These are phyloP conservation scores for Ophiostoma ulmi DNA, from an alignment of 2,329 filamentous ascomycete genomes.

Conservation along the genomic window DNA sequence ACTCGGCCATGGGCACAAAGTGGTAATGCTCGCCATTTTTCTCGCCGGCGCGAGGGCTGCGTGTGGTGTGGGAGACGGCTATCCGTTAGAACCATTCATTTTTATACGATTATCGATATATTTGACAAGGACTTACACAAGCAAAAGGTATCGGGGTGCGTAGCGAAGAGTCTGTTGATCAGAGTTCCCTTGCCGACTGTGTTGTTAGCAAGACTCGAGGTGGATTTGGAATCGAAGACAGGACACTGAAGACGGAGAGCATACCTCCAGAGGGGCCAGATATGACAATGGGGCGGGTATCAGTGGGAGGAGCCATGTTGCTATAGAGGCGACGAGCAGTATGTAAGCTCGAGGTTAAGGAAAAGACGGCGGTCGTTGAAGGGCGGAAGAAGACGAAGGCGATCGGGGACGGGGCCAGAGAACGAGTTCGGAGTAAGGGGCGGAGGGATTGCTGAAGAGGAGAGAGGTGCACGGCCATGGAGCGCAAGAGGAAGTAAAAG, in stretches of 20 bases:
- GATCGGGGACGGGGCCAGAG: background rate
- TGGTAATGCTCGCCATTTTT: constrained; percentile 74
- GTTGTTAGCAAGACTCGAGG: background rate
- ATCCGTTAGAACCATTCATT: background rate
- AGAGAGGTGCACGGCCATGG: constrained; percentile 13
- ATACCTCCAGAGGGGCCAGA: constrained; percentile 64
- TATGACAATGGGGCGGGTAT: constrained; percentile 66
- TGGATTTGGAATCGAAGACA: no score
- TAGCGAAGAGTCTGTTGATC: constrained; percentile 62
- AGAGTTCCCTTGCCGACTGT: constrained; percentile 73
- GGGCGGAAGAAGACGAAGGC: background rate
- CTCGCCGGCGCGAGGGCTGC: constrained; percentile 69
- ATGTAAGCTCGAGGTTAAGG: background rate
- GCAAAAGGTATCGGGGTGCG: constrained; percentile 27
- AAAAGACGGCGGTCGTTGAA: no score
- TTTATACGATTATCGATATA: background rate
- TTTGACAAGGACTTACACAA: constrained; percentile 35
- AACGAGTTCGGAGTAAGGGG: background rate
- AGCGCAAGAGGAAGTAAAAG: background rate
- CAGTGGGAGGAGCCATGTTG: constrained; percentile 36
- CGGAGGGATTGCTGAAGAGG: background rate
- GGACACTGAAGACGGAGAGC: background rate
- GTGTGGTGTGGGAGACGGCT: constrained; percentile 71
- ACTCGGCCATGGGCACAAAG: constrained; percentile 63
- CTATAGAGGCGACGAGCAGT: background rate